phyloP scores from a whole-genome alignment of 495 filamentous ascomycete species.

The Penicillium crystallinum region DNA sequence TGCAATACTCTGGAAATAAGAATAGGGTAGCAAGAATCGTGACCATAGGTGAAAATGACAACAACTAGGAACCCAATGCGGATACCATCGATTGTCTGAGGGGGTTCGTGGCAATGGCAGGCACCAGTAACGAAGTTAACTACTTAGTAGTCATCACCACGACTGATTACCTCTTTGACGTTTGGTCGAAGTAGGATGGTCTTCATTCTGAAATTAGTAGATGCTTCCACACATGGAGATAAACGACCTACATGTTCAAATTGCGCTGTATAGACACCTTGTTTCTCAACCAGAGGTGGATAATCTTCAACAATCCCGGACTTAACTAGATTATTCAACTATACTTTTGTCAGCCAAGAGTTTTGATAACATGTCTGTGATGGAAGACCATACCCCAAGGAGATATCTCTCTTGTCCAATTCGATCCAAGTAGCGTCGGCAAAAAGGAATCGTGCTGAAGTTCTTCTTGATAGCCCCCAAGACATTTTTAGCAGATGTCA shows the following conservation, averaged over 20 bases:
- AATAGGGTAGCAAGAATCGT: not conserved
- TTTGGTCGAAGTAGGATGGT: slow-evolving; percentile 42
- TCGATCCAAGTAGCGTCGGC: slow-evolving; percentile 58
- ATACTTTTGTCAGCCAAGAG: not conserved
- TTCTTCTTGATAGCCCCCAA: slow-evolving; percentile 51
- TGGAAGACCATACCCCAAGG: slow-evolving; percentile 46
- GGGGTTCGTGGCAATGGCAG: too few species aligned
- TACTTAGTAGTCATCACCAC: slow-evolving; percentile 39
- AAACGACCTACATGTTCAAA: slow-evolving; percentile 52
- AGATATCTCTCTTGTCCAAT: slow-evolving; percentile 57
- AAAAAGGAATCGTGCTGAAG: slow-evolving; percentile 59
- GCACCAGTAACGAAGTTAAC: too few species aligned
- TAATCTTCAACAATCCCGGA: slow-evolving; percentile 53
- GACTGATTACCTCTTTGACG: slow-evolving; percentile 47
- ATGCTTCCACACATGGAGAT: not conserved
- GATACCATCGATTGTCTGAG: too few species aligned
- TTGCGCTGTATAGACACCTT: slow-evolving; percentile 55
- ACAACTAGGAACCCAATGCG: not conserved
- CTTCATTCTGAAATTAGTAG: slow-evolving; percentile 10
- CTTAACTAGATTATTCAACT: slow-evolving; percentile 49
- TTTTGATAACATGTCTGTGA: not conserved
- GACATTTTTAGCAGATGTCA: not conserved
- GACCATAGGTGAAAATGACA: not conserved
- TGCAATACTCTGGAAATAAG: not conserved
- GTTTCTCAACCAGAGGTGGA: slow-evolving; percentile 48